Conservation (phyloP, 208 protist genomes). For the Strigomonas culicis region DNA sequence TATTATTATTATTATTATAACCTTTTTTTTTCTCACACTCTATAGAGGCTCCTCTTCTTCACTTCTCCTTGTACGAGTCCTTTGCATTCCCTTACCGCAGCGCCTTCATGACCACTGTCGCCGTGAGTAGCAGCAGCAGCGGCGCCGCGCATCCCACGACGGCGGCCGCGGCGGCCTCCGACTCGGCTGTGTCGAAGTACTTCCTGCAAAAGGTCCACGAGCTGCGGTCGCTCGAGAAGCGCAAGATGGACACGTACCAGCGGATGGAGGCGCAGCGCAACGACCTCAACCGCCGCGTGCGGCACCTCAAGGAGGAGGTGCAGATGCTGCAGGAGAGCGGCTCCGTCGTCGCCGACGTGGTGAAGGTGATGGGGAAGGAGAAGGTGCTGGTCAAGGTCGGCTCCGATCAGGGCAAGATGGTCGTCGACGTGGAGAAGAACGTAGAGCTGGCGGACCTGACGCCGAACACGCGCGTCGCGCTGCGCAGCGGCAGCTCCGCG, state of each 20-base stretch:
- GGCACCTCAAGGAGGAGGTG: constrained; percentile 98
- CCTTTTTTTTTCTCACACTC: constrained; percentile 7
- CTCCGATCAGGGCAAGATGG: constrained; percentile 96
- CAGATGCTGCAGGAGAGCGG: constrained; percentile 96
- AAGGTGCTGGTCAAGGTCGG: constrained; percentile 98
- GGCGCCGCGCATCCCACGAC: constrained; percentile 14
- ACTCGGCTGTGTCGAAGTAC: constrained; percentile 73
- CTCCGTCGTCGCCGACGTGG: constrained; percentile 98
- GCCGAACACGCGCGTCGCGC: constrained; percentile 96
- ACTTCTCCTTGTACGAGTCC: constrained; percentile 3
- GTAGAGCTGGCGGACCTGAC: constrained; percentile 93
- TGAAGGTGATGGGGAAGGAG: constrained; percentile 98
- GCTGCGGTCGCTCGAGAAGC: constrained; percentile 82
- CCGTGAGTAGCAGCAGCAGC: constrained; percentile 22
- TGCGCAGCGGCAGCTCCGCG: constrained; percentile 95
- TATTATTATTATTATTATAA: constrained; percentile 14
- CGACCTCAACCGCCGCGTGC: constrained; percentile 92
- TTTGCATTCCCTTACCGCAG: not conserved
- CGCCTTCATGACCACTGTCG: not conserved
- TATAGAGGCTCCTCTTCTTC: constrained; percentile 8
- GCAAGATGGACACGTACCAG: constrained; percentile 80
- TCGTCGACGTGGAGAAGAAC: constrained; percentile 98
- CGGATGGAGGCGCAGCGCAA: constrained; percentile 85
- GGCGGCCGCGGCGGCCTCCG: constrained; percentile 16
- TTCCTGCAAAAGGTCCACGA: constrained; percentile 90